Evolutionary conservation across 805 yeast genomes (phyloP).

Genomic region (Candida corydali): DNA sequence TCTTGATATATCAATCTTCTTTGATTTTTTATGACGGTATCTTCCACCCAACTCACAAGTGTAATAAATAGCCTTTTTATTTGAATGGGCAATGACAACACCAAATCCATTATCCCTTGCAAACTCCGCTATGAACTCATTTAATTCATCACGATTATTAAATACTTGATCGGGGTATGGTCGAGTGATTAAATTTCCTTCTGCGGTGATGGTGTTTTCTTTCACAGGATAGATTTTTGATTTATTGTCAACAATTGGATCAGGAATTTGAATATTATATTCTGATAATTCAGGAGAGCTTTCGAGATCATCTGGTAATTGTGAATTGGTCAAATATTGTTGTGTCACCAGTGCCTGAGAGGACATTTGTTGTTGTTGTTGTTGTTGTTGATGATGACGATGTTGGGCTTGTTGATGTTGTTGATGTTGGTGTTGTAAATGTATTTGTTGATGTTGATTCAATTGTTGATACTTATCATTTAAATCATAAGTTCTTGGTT

Average conservation of each 20-base stretch:
- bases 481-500: neutral
- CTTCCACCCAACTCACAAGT: conserved; percentile 58
- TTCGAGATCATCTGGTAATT: conserved; percentile 9
- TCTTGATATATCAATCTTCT: conserved; percentile 16
- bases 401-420: conserved; percentile 11
- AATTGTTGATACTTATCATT: conserved; percentile 4
- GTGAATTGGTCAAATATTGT: conserved; percentile 9
- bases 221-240: conserved; percentile 37
- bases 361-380: conserved; percentile 13
- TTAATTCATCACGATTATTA: conserved; percentile 45
- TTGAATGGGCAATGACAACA: conserved; percentile 56
- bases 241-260: conserved; percentile 40
- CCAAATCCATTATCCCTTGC: conserved; percentile 57
- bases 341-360: too few relatives aligned
- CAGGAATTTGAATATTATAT: conserved; percentile 44
- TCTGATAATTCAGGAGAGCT: conserved; percentile 20
- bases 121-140: conserved; percentile 52
- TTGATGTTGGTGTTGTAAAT: conserved; percentile 10
- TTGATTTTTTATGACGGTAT: conserved; percentile 47
- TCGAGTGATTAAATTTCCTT: conserved; percentile 49
- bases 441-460: conserved; percentile 10
- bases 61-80: conserved; percentile 54
- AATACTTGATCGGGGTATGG: conserved; percentile 52
- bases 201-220: conserved; percentile 44
- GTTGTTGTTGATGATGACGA: conserved; percentile 13